These are phyloP conservation scores for Blastomyces silverae DNA, from an alignment of 2,329 filamentous ascomycete genomes.

Conservation along the genomic window DNA sequence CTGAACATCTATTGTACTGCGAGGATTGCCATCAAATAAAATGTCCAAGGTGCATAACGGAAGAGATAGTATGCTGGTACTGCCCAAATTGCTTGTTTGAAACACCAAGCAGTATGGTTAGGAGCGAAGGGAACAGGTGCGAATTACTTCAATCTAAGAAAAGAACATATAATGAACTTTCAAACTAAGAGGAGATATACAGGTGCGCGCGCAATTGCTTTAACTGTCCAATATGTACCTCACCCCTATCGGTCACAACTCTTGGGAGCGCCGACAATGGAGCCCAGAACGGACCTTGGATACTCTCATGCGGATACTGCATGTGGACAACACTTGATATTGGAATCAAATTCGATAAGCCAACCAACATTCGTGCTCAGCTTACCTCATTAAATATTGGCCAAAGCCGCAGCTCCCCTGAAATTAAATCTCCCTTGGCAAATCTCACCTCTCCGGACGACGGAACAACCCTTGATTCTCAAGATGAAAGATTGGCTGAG, in stretches of 20 bases:
- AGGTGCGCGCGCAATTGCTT: constrained; percentile 94
- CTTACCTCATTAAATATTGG: constrained; percentile 60
- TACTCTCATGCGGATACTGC: constrained; percentile 83
- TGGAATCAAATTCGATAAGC: constrained; percentile 81
- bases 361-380: constrained; percentile 77
- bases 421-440: constrained; percentile 36
- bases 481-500: constrained; percentile 26
- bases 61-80: constrained; percentile 92
- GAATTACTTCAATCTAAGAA: constrained; percentile 23
- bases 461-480: not conserved
- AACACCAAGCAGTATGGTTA: constrained; percentile 85
- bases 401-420: constrained; percentile 33
- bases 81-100: constrained; percentile 95
- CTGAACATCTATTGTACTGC: constrained; percentile 92
- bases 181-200: constrained; percentile 9
- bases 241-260: constrained; percentile 67
- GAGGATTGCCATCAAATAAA: constrained; percentile 96
- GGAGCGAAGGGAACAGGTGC: constrained; percentile 87
- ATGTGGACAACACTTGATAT: constrained; percentile 88
- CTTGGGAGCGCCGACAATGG: constrained; percentile 51
- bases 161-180: not conserved
- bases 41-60: constrained; percentile 81
- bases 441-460: constrained; percentile 34
- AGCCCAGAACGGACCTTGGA: constrained; percentile 56
- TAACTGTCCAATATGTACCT: constrained; percentile 83